Base-by-base conservation (phyloP, 2,329 filamentous ascomycete genomes). In the Drechslerella stenobrocha region DNA sequence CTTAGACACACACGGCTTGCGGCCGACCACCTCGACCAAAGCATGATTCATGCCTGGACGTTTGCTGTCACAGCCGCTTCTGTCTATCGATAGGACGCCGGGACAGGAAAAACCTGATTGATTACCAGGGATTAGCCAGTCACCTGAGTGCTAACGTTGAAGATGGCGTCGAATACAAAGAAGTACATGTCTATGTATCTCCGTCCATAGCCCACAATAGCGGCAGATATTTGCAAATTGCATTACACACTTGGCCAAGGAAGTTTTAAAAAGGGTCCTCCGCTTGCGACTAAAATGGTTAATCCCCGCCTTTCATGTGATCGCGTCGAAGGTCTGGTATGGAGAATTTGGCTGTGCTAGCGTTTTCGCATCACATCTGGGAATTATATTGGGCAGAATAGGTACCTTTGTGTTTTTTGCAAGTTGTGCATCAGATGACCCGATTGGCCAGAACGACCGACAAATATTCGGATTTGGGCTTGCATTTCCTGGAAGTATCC, bases 141-240 rank as follows among this genome's bases (percentile, higher is more conserved):
- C 63, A 67, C 63, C 63, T 67, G 63, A 60, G 63, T 45, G 44
- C 58, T 47, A 53, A 52, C 22, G 34, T 42, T 35, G 40, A 50
- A 58, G 24, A 23, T 32, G 26, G 44, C 28, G 30, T n/a, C 22
- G 8, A 58, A 37, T 44, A 35, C 23, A 58, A 35, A 57, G 9
- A 56, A 2, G 18, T 47, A 40, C 42, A 2, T 44, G 24, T 34
- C 20, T 26, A 22, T 57, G 28, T 30, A 30, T 30, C 28, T 30
- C 28, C 28, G 5, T 30, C 28, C 35, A 32, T 20, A 53, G n/a
- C 37, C 44, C 42, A 44, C 40, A n/a, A n/a, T n/a, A n/a, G n/a
- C n/a, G n/a, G n/a, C n/a, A n/a, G n/a, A n/a, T n/a, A 34, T 28
- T 35, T 46, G 46, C 52, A 24, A 46, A 34, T 35, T 46, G 18